A percentile compares a stretch with the other conserved stretches of the same genome.
phyloP scores from a whole-genome alignment of 2,329 filamentous ascomycete species.

The Thielaviopsis punctulata region DNA sequence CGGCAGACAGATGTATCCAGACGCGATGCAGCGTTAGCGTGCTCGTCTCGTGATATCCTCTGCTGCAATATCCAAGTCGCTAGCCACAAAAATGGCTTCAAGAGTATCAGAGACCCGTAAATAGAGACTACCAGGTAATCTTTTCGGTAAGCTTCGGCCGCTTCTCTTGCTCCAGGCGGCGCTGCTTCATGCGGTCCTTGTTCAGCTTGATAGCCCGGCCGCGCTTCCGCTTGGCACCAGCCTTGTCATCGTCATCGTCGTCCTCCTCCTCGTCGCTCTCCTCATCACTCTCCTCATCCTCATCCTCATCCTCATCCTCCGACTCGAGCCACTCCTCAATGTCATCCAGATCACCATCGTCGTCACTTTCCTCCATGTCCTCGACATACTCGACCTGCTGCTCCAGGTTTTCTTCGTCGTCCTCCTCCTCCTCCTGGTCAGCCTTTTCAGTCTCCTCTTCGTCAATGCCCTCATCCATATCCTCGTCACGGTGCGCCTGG shows the following conservation, averaged over 20 bases:
- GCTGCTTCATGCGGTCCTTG: slow-evolving; percentile 22
- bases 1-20: not conserved
- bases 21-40: not conserved
- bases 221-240: slow-evolving; percentile 38
- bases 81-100: not conserved
- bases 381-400: slow-evolving; percentile 83
- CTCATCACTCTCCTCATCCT: slow-evolving; percentile 38
- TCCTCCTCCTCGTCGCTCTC: slow-evolving; percentile 39
- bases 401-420: slow-evolving; percentile 70
- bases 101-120: not conserved
- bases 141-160: slow-evolving; percentile 24
- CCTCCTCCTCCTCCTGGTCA: slow-evolving; percentile 69
- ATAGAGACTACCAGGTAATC: slow-evolving; percentile 22
- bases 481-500: slow-evolving; percentile 66
- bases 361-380: slow-evolving; percentile 72
- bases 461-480: slow-evolving; percentile 68
- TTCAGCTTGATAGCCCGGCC: slow-evolving; percentile 30
- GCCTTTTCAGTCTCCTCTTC: slow-evolving; percentile 52
- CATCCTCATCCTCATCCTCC: slow-evolving; percentile 40
- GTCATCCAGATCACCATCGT: slow-evolving; percentile 72
- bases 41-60: too few species aligned
- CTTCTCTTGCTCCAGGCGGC: slow-evolving; percentile 47
- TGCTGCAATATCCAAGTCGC: not conserved
- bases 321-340: slow-evolving; percentile 52
- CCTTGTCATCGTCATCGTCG: slow-evolving; percentile 39